A percentile compares a stretch with the other conserved stretches of the same genome.
These are phyloP conservation scores for Pyrenochaeta sp. DNA, from an alignment of 2,329 filamentous ascomycete species.

Conservation along the genomic window DNA sequence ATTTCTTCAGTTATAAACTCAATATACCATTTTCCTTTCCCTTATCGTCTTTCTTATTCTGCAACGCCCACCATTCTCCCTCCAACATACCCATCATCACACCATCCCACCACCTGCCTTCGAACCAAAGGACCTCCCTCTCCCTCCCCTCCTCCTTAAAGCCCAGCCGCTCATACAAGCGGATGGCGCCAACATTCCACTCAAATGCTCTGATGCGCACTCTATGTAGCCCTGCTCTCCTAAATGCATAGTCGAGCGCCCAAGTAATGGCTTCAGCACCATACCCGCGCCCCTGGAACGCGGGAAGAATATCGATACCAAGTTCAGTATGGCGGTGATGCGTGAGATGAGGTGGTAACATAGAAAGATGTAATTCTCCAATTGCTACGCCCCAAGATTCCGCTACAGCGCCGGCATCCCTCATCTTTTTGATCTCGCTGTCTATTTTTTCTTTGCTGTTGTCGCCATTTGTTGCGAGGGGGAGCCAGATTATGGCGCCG, in stretches of 20 bases:
- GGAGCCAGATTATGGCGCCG: constrained; percentile 33
- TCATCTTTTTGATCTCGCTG: neutral
- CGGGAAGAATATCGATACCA: constrained; percentile 48
- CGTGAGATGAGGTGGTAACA: neutral
- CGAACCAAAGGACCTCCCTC: constrained; percentile 55
- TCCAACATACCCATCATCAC: constrained; percentile 40
- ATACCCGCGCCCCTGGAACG: constrained; percentile 54
- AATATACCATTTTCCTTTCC: neutral
- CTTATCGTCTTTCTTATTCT: neutral
- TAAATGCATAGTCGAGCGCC: constrained; percentile 59
- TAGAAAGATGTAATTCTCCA: constrained; percentile 23
- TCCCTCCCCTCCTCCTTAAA: constrained; percentile 56
- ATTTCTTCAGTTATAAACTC: neutral
- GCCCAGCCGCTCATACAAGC: constrained; percentile 57
- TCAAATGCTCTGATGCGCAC: constrained; percentile 53
- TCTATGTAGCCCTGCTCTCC: constrained; percentile 55
- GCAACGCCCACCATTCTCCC: constrained; percentile 32
- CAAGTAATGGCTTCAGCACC: constrained; percentile 59
- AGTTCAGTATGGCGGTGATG: constrained; percentile 57
- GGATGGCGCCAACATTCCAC: constrained; percentile 55
- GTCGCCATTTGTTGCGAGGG: neutral
- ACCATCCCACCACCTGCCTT: constrained; percentile 52
- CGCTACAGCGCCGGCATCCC: neutral
- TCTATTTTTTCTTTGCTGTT: neutral
- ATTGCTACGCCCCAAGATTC: constrained; percentile 11